Base-by-base conservation (phyloP, 441 rosid genomes). In the Erysimum pusillum region DNA sequence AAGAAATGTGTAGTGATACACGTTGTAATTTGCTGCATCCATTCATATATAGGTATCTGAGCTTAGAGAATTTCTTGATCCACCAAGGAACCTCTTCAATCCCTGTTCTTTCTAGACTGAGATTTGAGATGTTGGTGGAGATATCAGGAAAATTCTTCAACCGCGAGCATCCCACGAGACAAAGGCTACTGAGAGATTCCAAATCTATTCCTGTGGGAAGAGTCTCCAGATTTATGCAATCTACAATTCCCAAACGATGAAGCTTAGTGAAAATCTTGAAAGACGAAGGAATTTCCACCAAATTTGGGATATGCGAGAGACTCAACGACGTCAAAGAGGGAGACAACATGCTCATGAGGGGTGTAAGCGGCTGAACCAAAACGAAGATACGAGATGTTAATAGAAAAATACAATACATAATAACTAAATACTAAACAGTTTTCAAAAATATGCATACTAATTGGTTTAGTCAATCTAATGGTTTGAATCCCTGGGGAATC, bases 111-210 rank as follows among this genome's bases (percentile, higher is more conserved):
- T n/a, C 52, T 2, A 46, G 52, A 7, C 7, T 1, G 22, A 46
- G 52, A 15, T 4, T 0, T 7, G 3, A 3, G 22, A 46, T 46
- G 22, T 46, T 46, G 20, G 52, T 31, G 15, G 69, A 45, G 15
- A 63, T 63, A 4, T 49, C 39, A 8, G 78, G 84, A 58, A 79
- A 46, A 2, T 0, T 8, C 3, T 18, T 58, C 22, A 74, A 6
- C 2, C 59, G 41, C 20, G 49, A 15, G 69, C 81, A 81, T 34
- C 76, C 60, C 2, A 36, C 17, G 5, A 81, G 7, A 44, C 12
- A 9, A n/a, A 36, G 12, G 4, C 1, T 1, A 7, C 4, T 5
- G 14, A 63, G 39, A 9, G 57, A 53, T 53, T 15, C 9, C 0
- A 53, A 35, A 41, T 67, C 61, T 7, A 76, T 11, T 7, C 34